A percentile compares a stretch with the other conserved stretches of the same genome.
These are phyloP conservation scores for Juncus effusus DNA, from an alignment of 176 grass and related monocot species.

Conservation along the genomic window DNA sequence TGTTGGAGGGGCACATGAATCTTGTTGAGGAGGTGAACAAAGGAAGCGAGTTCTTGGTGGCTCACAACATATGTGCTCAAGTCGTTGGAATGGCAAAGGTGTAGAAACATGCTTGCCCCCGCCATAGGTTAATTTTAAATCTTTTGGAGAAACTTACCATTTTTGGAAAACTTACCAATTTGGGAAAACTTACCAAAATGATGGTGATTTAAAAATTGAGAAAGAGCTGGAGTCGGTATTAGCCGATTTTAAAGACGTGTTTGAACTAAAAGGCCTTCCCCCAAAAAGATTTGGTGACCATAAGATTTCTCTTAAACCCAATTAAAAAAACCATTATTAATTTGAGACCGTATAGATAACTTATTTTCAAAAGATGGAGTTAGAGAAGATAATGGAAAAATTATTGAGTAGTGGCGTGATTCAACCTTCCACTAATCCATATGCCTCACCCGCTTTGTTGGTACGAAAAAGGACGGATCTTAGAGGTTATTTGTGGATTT, in stretches of 20 bases:
- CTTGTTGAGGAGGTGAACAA: too few species aligned
- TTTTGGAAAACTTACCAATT: too few species aligned
- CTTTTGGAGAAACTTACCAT: too few species aligned
- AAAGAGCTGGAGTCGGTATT: background rate
- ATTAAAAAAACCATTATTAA: too few species aligned
- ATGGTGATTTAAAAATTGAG: too few species aligned
- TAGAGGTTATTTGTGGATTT: constrained; percentile 18
- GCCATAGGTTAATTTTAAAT: too few species aligned
- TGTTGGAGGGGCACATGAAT: too few species aligned
- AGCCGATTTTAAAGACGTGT: background rate
- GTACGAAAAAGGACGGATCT: constrained; percentile 8
- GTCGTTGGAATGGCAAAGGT: too few species aligned
- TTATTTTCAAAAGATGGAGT: background rate
- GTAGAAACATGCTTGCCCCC: too few species aligned
- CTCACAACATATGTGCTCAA: too few species aligned
- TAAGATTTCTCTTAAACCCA: background rate
- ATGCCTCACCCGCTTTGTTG: background rate
- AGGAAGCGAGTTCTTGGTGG: too few species aligned
- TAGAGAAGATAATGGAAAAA: constrained; percentile 1
- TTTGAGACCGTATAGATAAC: constrained; percentile 4
- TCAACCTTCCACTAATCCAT: background rate
- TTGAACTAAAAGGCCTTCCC: background rate
- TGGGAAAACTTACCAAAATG: too few species aligned
- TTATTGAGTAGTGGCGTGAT: background rate
- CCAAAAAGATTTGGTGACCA: constrained; percentile 1